These are phyloP conservation scores for Podochytrium sp. DNA, from an alignment of 192 early-diverging fungal genomes.

Conservation along the genomic window DNA sequence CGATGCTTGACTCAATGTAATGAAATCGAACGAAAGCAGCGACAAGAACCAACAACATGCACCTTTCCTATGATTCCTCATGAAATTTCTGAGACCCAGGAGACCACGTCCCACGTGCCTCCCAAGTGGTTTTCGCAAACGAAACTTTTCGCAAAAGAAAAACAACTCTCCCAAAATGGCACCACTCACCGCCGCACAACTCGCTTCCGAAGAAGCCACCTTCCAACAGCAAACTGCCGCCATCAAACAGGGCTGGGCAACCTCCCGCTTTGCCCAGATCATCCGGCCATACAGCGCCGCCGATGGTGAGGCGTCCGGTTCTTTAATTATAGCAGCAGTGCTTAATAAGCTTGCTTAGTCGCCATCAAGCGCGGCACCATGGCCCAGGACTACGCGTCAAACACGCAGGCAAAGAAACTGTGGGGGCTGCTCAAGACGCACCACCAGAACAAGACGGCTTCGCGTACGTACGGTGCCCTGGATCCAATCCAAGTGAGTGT, in stretches of 20 bases:
- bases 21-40: too few relatives aligned
- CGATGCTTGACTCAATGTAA: too few relatives aligned
- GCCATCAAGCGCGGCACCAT: conserved; percentile 89
- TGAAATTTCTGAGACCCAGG: too few relatives aligned
- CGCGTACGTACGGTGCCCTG: conserved; percentile 92
- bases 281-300: conserved; percentile 78
- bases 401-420: conserved; percentile 90
- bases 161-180: conserved; percentile 14
- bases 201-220: conserved; percentile 55
- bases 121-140: too few relatives aligned
- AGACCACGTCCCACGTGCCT: too few relatives aligned
- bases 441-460: conserved; percentile 77
- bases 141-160: too few relatives aligned
- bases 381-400: conserved; percentile 73
- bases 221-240: conserved; percentile 82
- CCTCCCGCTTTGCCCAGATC: conserved; percentile 79
- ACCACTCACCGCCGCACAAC: neutral
- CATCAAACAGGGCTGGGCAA: conserved; percentile 88
- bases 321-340: neutral
- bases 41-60: too few relatives aligned
- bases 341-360: conserved; percentile 43
- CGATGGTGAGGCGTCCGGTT: conserved; percentile 40
- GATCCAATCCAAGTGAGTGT: conserved; percentile 72
- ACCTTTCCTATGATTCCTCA: too few relatives aligned
- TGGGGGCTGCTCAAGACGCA: conserved; percentile 81